These are phyloP conservation scores for Gleditsia sinensis DNA, from an alignment of 306 rosid genomes.

Conservation along the genomic window DNA sequence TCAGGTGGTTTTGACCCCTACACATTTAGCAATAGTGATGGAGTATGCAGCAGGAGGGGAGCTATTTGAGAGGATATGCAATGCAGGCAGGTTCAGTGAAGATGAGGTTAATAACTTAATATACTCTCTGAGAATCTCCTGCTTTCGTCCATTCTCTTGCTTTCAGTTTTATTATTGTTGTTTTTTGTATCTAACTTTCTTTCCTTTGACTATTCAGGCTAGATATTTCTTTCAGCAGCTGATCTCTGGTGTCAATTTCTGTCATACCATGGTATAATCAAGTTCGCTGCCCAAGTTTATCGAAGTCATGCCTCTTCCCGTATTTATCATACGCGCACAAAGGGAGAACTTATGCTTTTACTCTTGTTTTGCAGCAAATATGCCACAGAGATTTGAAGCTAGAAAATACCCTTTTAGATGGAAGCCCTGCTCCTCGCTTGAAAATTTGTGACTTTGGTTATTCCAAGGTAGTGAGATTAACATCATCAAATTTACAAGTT, in stretches of 20 bases:
- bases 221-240: constrained; percentile 86
- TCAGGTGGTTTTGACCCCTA: constrained; percentile 75
- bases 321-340: background rate
- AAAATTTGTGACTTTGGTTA: constrained; percentile 81
- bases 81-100: constrained; percentile 78
- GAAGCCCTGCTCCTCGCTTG: constrained; percentile 83
- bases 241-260: constrained; percentile 70
- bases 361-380: constrained; percentile 55
- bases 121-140: background rate
- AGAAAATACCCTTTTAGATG: constrained; percentile 74
- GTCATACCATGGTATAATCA: constrained; percentile 65
- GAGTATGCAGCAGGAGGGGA: constrained; percentile 86
- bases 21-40: constrained; percentile 73
- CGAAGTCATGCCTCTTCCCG: background rate
- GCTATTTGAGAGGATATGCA: constrained; percentile 76
- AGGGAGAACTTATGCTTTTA: constrained; percentile 6
- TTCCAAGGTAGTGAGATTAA: constrained; percentile 54
- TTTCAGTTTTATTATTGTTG: constrained; percentile 3
- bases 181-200: constrained; percentile 16
- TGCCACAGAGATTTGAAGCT: constrained; percentile 75
- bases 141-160: background rate
- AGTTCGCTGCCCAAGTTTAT: background rate
- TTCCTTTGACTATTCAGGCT: constrained; percentile 49
- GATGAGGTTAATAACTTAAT: constrained; percentile 58
- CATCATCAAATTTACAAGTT: background rate